Base-by-base conservation (phyloP, 2,329 filamentous ascomycete species). In the Dothiorella sarmentorum region DNA sequence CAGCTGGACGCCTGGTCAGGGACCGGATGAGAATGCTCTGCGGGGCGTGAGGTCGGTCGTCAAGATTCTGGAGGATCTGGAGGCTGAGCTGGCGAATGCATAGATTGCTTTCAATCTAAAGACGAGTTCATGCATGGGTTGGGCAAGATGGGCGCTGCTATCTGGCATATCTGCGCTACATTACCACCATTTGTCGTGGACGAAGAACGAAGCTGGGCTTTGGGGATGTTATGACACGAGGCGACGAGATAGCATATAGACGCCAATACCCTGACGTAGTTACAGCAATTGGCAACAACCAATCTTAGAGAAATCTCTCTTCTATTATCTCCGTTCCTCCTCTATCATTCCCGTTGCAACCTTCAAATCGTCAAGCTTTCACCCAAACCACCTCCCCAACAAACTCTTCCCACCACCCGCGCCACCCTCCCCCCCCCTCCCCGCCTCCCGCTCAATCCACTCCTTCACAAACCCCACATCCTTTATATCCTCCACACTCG, bases 1-100 rank as follows among this genome's bases (percentile, higher is more conserved):
- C 10, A 76, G 80, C 51, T 97, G 88, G 86, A 88, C 85, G 1
- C 88, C 90, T 0, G 90, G 91, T 1, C 76, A 88, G 66, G 93
- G 93, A 0, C 87, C 89, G 0, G 94, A 99, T 71, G 87, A 96
- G 74, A 97, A 97, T 68, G 77, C 83, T 13, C 78, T 97, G 29
- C 77, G 78, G 33, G 92, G 92, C 0, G 84, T 97, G 62, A 80
- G 85, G 68, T 93, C 82, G 69, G 76, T 93, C 35, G 79, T 83
- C 53, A 79, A 80, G 61, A 86, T 97, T 27, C 86, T 97, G 65
- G 81, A 85, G 60, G 81, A 88, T 58, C 74, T 95, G 27, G 53
- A 72, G 18, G 64, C 67, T 33, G 64, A 71, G 58, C 63, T 68
- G 18, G 68, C 73, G n/a, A 52, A 60, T n/a, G 56, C 49, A 40